Conservation (phyloP, 2,329 filamentous ascomycete species). For the Penicillium corylophilum region DNA sequence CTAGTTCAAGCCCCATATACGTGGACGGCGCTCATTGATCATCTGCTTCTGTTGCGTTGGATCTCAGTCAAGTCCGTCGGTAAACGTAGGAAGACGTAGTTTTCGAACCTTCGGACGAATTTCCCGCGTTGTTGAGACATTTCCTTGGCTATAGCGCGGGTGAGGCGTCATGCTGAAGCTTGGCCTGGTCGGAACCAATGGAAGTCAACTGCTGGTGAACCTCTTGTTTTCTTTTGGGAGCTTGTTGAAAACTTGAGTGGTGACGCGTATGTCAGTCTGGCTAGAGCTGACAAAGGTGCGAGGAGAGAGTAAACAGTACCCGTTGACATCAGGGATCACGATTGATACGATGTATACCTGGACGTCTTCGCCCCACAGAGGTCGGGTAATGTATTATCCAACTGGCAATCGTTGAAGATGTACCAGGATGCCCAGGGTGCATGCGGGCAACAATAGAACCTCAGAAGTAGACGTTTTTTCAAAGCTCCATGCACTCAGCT, state of each 20-base stretch:
- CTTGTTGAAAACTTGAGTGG: background rate
- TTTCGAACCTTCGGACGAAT: background rate
- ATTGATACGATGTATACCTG: too few relatives aligned
- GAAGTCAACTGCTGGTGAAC: background rate
- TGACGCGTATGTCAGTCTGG: background rate
- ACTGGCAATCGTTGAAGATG: too few relatives aligned
- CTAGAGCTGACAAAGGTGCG: background rate
- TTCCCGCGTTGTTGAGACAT: background rate
- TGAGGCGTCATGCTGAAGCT: conserved; percentile 1
- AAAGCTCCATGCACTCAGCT: too few relatives aligned
- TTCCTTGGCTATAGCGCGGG: background rate
- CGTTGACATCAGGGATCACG: too few relatives aligned
- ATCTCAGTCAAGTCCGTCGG: background rate
- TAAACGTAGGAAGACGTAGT: background rate
- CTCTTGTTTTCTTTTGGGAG: background rate
- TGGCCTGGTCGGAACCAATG: background rate
- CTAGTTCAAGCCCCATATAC: background rate
- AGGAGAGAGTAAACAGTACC: background rate
- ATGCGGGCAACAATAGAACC: too few relatives aligned
- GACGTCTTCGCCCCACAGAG: too few relatives aligned
- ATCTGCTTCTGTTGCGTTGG: background rate
- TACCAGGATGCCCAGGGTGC: too few relatives aligned
- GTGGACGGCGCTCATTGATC: background rate
- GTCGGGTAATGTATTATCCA: too few relatives aligned
- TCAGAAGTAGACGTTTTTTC: too few relatives aligned